Evolutionary conservation across 306 rosid genomes (phyloP), one percentile per base, ranked within the genome.

Genomic region (Heteromeles arbutifolia): DNA sequence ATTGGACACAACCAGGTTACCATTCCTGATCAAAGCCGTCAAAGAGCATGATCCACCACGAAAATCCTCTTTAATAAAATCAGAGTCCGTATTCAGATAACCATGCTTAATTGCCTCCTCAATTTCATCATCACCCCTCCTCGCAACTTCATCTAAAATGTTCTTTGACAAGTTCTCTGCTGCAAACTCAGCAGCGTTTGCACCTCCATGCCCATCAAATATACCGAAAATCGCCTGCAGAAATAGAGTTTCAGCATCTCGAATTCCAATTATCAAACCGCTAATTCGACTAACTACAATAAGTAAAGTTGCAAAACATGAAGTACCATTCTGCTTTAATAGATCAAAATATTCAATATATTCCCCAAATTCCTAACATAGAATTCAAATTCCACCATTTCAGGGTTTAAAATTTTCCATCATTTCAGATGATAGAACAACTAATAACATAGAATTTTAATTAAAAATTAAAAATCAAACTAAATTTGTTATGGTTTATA

Each of bases 151-250:
- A 48, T 87, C 92, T 63, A 90, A 37, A 31, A 95, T 76, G 69
- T 90, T 92, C 86, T 84, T 92, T 57, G 79, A 84, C 65, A 95
- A 88, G 84, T 95, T 89, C 22, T 79, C 80, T 6, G 99, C 92
- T 3, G 96, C 96, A 79, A 83, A 95, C 72, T 92, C 96, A 0
- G 97, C 97, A 43, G 97, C 97, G 73, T 92, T 90, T 0, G 86
- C 83, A 72, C 99, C 99, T 26, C 99, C 97, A 37, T 95, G 97
- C n/a, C 99, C 97, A 81, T 92, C 99, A 81, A 85, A 95, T 70
- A 95, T 69, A 14, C 97, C 99, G 32, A 95, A 95, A 76, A 95
- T 80, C 13, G 97, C 96, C 99, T 95, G 97, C 76, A 39, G 80
- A 68, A n/a, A 75, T 29, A 39, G 58, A 45, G 39, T 41, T 66